phyloP scores from a whole-genome alignment of 805 yeast genomes.

The Ogataea parapolymorpha region DNA sequence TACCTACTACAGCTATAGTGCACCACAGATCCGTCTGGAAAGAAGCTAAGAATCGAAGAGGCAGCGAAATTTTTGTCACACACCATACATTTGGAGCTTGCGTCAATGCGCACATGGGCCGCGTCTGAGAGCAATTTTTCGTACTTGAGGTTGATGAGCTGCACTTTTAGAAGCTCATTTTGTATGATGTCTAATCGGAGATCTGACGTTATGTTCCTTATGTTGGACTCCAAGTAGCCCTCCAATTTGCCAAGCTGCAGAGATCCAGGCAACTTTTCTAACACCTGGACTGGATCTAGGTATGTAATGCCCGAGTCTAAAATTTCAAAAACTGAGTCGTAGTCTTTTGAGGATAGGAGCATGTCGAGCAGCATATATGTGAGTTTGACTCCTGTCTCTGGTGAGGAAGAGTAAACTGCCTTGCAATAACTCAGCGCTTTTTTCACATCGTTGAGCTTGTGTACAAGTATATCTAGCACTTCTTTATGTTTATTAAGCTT shows the following conservation, averaged over 20 bases:
- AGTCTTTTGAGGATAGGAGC: slow-evolving; percentile 25
- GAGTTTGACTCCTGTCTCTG: slow-evolving; percentile 38
- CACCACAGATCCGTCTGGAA: slow-evolving; percentile 42
- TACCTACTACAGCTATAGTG: slow-evolving; percentile 53
- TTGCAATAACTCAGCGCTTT: slow-evolving; percentile 63
- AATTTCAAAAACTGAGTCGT: slow-evolving; percentile 29
- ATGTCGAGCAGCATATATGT: slow-evolving; percentile 49
- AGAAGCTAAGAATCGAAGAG: slow-evolving; percentile 44
- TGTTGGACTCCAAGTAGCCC: slow-evolving; percentile 41
- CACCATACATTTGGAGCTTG: slow-evolving; percentile 52
- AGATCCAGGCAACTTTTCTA: slow-evolving; percentile 49
- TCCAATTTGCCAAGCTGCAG: slow-evolving; percentile 44
- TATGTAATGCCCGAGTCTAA: slow-evolving; percentile 24
- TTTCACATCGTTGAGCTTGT: slow-evolving; percentile 51
- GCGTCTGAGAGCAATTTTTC: slow-evolving; percentile 37
- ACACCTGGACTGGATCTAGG: slow-evolving; percentile 33
- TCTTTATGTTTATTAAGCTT: slow-evolving; percentile 58
- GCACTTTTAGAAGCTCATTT: slow-evolving; percentile 51
- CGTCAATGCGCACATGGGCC: slow-evolving; percentile 36
- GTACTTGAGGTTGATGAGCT: slow-evolving; percentile 42
- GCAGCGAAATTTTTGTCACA: slow-evolving; percentile 54
- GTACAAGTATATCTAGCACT: slow-evolving; percentile 59
- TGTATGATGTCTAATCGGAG: slow-evolving; percentile 41
- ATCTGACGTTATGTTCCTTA: slow-evolving; percentile 39
- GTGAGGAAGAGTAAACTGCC: slow-evolving; percentile 38